Evolutionary conservation across 2,329 filamentous ascomycete genomes (phyloP), one percentile per base, ranked within the genome.

Genomic region (Eutypella sp.): DNA sequence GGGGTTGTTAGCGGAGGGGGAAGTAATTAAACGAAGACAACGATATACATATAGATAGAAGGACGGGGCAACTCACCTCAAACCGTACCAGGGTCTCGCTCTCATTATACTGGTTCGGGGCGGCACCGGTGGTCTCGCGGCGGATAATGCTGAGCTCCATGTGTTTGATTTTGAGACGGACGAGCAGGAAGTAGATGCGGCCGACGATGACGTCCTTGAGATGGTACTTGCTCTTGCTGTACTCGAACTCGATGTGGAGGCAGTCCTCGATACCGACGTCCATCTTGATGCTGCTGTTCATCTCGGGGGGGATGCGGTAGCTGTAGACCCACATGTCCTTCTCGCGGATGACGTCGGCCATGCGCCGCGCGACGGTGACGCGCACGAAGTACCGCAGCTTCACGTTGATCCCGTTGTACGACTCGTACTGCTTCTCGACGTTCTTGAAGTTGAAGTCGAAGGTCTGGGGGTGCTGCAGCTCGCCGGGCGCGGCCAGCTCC

Each of bases 361-460:
- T 97, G 66, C 93, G 84, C 61, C 93, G 83, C 42, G 90, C 95
- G 40, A 99, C 93, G 29, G 93, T 99, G 57, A 97, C 93, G 58
- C 91, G 87, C 47, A 97, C 85, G 71, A 97, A 97, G 80, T 99
- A 99, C 58, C 93, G 90, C 66, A 99, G 81, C 76, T 96, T 95
- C 62, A 99, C 93, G 66, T 99, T 99, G 81, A 99, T 99, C 64
- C 93, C 93, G 67, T 96, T 95, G 78, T 99, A 99, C 55, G 91
- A 96, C 72, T 99, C 95, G 78, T 99, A 99, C 69, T 95, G 91
- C 77, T 99, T 99, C 79, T 99, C 93, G 60, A 99, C 90, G 69
- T 97, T 99, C 71, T 97, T 97, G 82, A 99, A 99, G 75, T 96
- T 95, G 81, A 99, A 99, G 57, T 95, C 89, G 69, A 96, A 96